Conservation (phyloP, 129 eudicot species). For the Daucus carota region DNA sequence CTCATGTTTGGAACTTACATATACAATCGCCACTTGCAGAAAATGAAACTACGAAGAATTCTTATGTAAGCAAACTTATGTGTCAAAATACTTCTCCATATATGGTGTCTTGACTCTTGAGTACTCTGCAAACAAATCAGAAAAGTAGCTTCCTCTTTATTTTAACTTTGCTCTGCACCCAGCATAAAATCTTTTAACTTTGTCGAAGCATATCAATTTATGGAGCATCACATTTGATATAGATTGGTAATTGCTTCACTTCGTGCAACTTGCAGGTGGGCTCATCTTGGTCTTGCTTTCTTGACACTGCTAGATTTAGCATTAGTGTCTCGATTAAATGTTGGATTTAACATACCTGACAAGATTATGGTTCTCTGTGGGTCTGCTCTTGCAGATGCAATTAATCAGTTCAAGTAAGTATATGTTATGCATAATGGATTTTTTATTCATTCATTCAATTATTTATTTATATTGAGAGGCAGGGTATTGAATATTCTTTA, state of each 20-base stretch:
- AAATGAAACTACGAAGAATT: constrained; percentile 60
- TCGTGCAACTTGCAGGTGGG: constrained; percentile 49
- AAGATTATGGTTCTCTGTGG: constrained; percentile 68
- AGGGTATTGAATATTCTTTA: neutral
- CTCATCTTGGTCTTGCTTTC: constrained; percentile 60
- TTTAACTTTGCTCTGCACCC: neutral
- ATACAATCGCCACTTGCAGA: constrained; percentile 82
- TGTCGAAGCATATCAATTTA: neutral
- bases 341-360: constrained; percentile 70
- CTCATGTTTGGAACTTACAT: constrained; percentile 83
- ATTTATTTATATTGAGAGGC: neutral
- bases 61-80: constrained; percentile 51
- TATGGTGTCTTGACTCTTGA: neutral
- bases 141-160: neutral
- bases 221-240: neutral
- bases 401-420: constrained; percentile 88
- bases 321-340: constrained; percentile 64
- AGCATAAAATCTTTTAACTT: neutral
- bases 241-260: constrained; percentile 10
- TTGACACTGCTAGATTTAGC: constrained; percentile 56
- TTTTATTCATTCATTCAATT: too few species aligned
- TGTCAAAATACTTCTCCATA: neutral
- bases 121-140: neutral
- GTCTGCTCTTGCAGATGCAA: constrained; percentile 85
- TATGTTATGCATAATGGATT: neutral